phyloP scores from a whole-genome alignment of 2,329 filamentous ascomycete species.

The Cladosporium cucumerinum region DNA sequence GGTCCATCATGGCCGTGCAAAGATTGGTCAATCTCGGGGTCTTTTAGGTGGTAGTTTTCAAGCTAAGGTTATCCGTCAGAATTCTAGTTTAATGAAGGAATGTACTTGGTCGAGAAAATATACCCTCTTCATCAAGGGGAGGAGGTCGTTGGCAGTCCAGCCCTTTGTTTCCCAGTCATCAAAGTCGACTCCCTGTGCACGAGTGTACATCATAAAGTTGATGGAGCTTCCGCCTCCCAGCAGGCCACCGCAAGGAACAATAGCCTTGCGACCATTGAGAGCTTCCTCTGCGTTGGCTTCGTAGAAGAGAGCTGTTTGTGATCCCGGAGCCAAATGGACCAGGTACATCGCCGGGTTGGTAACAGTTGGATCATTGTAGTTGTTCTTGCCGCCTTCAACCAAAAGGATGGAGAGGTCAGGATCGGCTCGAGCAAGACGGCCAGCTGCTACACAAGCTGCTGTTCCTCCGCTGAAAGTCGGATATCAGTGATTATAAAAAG shows the following conservation, averaged over 20 bases:
- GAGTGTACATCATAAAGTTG: conserved; percentile 35
- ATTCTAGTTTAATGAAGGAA: not conserved
- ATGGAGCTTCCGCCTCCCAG: conserved; percentile 56
- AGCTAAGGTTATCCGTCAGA: conserved; percentile 16
- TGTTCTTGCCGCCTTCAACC: conserved; percentile 53
- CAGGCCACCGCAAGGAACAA: conserved; percentile 44
- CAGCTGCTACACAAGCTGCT: conserved; percentile 49
- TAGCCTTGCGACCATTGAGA: conserved; percentile 41
- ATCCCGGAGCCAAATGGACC: conserved; percentile 44
- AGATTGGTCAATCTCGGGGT: conserved; percentile 7
- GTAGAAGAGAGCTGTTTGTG: conserved; percentile 51
- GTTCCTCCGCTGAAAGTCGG: conserved; percentile 39
- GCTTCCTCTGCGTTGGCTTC: conserved; percentile 43
- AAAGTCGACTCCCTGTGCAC: conserved; percentile 22
- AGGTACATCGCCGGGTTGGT: conserved; percentile 50
- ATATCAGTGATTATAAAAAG: not conserved
- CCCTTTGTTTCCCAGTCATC: conserved; percentile 23
- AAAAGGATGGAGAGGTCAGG: conserved; percentile 50
- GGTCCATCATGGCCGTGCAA: conserved; percentile 22
- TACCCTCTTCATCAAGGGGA: conserved; percentile 22
- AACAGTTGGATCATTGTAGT: conserved; percentile 48
- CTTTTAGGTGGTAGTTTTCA: conserved; percentile 23
- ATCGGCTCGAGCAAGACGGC: conserved; percentile 49
- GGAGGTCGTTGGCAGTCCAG: conserved; percentile 21
- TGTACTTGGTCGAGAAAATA: not conserved